These are phyloP conservation scores for Suillus occidentalis DNA, from an alignment of 768 basidiomycete species.

Conservation along the genomic window DNA sequence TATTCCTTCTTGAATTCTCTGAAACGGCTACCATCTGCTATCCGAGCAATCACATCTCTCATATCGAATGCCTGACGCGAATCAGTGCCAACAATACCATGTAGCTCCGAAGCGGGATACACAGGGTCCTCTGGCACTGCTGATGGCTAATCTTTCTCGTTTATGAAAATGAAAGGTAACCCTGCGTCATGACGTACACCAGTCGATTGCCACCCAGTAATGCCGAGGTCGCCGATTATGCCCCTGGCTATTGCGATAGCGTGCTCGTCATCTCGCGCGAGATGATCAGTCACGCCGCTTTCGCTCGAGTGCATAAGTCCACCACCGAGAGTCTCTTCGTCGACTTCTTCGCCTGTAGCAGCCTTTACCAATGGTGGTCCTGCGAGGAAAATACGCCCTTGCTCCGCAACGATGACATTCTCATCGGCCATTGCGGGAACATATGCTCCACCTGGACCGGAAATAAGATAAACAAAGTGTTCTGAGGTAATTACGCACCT, in stretches of 20 bases:
- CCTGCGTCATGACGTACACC: constrained; percentile 40
- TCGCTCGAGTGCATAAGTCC: constrained; percentile 90
- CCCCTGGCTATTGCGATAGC: constrained; percentile 78
- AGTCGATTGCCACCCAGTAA: constrained; percentile 50
- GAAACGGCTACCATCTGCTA: constrained; percentile 90
- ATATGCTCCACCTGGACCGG: constrained; percentile 73
- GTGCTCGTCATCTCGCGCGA: constrained; percentile 83
- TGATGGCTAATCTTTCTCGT: constrained; percentile 46
- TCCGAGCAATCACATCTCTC: constrained; percentile 88
- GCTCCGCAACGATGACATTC: constrained; percentile 86
- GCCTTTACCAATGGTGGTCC: constrained; percentile 95
- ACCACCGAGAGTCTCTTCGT: constrained; percentile 90
- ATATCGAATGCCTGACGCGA: constrained; percentile 88
- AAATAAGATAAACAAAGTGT: constrained; percentile 6
- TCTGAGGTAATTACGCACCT: constrained; percentile 37
- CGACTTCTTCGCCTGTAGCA: constrained; percentile 90
- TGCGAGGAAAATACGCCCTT: constrained; percentile 92
- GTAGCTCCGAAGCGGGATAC: constrained; percentile 78
- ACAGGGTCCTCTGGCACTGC: constrained; percentile 66
- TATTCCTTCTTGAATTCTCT: constrained; percentile 97
- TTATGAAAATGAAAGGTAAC: constrained; percentile 12
- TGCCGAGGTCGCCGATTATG: constrained; percentile 76
- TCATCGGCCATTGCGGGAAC: constrained; percentile 97
- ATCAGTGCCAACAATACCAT: constrained; percentile 91
- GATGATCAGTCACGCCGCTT: constrained; percentile 88